Conservation (phyloP, 495 filamentous ascomycete genomes). For the Astrothelium subdiscretum region DNA sequence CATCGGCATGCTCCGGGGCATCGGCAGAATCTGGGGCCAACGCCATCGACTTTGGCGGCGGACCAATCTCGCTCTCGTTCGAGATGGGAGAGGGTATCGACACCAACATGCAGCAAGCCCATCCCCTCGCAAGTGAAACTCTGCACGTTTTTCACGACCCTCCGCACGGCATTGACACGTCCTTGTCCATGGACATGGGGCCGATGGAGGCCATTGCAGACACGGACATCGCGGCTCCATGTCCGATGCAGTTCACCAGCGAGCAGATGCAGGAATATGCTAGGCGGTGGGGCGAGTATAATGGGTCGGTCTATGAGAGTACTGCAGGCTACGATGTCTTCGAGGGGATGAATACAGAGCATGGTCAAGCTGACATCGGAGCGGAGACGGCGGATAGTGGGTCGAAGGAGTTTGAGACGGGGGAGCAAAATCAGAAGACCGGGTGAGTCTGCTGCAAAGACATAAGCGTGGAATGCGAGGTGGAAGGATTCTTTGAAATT, state of each 20-base stretch:
- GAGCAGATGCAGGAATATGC: slow-evolving; percentile 3
- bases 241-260: not conserved
- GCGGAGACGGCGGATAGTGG: not conserved
- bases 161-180: no score
- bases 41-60: not conserved
- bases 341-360: not conserved
- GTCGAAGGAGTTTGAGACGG: not conserved
- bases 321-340: not conserved
- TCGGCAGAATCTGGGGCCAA: not conserved
- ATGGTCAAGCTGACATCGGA: not conserved
- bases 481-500: not conserved
- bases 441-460: not conserved
- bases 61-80: not conserved
- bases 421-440: not conserved
- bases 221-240: not conserved
- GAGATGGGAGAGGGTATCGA: not conserved
- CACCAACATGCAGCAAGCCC: not conserved
- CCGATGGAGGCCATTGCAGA: not conserved
- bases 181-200: not conserved
- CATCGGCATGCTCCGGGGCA: not conserved
- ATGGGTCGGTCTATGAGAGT: not conserved
- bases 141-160: no score
- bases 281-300: not conserved
- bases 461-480: not conserved
- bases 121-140: no score